These are phyloP conservation scores for Cornus kousa DNA, from an alignment of 148 eudicot genomes.

Conservation along the genomic window DNA sequence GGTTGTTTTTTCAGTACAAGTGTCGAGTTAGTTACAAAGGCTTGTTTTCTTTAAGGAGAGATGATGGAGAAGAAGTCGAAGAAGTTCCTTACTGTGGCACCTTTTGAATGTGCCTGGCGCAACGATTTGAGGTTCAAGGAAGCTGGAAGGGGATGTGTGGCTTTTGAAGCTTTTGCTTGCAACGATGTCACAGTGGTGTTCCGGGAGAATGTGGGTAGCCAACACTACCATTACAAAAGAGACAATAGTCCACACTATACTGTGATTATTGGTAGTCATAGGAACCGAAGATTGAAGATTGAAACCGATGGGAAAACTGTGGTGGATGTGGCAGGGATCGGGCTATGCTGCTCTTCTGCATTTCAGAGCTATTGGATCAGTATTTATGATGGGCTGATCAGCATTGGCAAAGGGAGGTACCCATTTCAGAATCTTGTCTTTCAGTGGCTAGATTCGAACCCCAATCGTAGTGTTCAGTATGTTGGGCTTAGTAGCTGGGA, in stretches of 20 bases:
- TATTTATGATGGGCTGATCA: conserved; percentile 84
- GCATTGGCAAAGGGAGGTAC: conserved; percentile 92
- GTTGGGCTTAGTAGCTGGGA: conserved; percentile 98
- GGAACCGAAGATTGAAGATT: conserved; percentile 72
- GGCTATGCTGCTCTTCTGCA: conserved; percentile 68
- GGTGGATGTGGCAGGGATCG: conserved; percentile 82
- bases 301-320: conserved; percentile 84
- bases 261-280: conserved; percentile 83
- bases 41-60: conserved; percentile 14
- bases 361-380: conserved; percentile 97
- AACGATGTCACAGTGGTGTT: conserved; percentile 93
- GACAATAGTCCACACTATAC: conserved; percentile 95
- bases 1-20: conserved; percentile 1
- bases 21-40: conserved; percentile 15
- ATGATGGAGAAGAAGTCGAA: conserved; percentile 63
- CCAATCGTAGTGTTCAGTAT: conserved; percentile 78
- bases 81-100: conserved; percentile 85
- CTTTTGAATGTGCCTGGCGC: conserved; percentile 94
- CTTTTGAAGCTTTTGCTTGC: conserved; percentile 89
- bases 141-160: conserved; percentile 92
- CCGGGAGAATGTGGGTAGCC: conserved; percentile 85
- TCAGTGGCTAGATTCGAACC: conserved; percentile 93
- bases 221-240: conserved; percentile 88
- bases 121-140: conserved; percentile 79
- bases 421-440: conserved; percentile 92